Percentiles rank a stretch among this genome's conserved stretches.
phyloP scores from a whole-genome alignment of 2,329 filamentous ascomycete genomes.

The Tolypocladium album region DNA sequence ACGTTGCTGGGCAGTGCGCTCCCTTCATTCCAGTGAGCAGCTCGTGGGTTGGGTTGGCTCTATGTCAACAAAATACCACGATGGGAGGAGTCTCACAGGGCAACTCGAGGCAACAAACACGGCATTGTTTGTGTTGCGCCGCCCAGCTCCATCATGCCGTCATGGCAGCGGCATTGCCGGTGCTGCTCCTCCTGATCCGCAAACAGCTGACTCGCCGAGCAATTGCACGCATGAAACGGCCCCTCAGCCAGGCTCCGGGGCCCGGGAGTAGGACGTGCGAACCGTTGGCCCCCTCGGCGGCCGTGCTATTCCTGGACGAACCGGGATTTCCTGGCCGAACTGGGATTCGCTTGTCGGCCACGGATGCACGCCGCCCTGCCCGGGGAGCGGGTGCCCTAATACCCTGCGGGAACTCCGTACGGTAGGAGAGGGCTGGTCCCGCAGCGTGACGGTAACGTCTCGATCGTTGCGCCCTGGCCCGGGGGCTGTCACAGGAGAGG shows the following conservation, averaged over 20 bases:
- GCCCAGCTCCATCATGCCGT: neutral
- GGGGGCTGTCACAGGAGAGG: neutral
- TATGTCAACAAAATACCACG: neutral
- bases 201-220: neutral
- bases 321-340: neutral
- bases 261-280: neutral
- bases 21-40: neutral
- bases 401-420: neutral
- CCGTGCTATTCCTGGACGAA: neutral
- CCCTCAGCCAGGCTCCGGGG: neutral
- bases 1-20: neutral
- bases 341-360: neutral
- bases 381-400: neutral
- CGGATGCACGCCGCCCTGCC: neutral
- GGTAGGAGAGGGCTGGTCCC: neutral
- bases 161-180: neutral
- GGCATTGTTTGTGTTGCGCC: neutral
- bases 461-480: neutral
- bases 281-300: neutral
- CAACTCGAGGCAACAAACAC: neutral
- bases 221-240: neutral
- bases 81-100: neutral
- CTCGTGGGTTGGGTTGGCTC: neutral
- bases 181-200: neutral
- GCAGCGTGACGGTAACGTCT: neutral